Evolutionary conservation across 2,329 filamentous ascomycete species (phyloP).

Genomic region (Xylogone sp.): DNA sequence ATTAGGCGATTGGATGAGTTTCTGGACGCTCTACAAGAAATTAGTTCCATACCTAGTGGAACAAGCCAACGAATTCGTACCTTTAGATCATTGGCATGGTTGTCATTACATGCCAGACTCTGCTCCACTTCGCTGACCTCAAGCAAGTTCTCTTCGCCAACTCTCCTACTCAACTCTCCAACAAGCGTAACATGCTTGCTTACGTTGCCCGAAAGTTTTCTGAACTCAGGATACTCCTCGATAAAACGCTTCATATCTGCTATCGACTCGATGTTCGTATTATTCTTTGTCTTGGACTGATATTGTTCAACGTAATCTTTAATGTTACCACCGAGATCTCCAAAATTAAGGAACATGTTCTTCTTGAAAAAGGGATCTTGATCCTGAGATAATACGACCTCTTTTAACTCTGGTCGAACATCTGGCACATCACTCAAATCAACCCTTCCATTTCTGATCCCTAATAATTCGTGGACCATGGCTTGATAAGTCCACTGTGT

Average conservation of each 20-base stretch:
- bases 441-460: constrained; percentile 92
- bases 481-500: constrained; percentile 99
- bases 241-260: constrained; percentile 99
- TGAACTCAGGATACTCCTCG: constrained; percentile 97
- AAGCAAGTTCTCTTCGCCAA: constrained; percentile 81
- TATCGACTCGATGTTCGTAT: constrained; percentile 93
- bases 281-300: constrained; percentile 95
- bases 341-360: constrained; percentile 98
- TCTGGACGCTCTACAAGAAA: constrained; percentile 68
- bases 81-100: constrained; percentile 87
- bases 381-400: constrained; percentile 93
- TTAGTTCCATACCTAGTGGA: constrained; percentile 13
- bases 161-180: constrained; percentile 83
- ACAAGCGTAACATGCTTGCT: constrained; percentile 98
- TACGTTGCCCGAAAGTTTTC: constrained; percentile 94
- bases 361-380: constrained; percentile 99
- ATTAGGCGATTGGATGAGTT: constrained; percentile 73
- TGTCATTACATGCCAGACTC: constrained; percentile 94
- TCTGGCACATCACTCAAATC: constrained; percentile 82
- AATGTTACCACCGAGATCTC: constrained; percentile 90
- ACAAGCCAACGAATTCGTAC: constrained; percentile 40
- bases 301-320: constrained; percentile 99
- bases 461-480: constrained; percentile 97
- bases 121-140: constrained; percentile 97
- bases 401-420: constrained; percentile 79